phyloP scores from a whole-genome alignment of 1,284 basidiomycete genomes.

The Abortiporus biennis region DNA sequence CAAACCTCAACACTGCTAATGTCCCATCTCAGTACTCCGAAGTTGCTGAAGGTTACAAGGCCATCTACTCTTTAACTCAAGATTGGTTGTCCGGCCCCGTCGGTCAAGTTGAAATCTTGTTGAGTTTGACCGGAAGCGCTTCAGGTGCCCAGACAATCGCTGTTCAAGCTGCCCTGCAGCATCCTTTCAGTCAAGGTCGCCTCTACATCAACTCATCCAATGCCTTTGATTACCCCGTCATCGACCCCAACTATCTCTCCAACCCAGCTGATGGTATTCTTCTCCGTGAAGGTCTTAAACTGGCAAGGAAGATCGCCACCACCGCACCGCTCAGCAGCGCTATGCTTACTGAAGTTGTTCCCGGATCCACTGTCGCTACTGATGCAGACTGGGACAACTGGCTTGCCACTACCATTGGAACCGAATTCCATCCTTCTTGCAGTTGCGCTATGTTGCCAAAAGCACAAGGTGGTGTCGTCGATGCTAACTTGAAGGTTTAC shows the following conservation, averaged over 20 bases:
- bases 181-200: slow-evolving; percentile 46
- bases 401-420: slow-evolving; percentile 33
- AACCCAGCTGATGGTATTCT: slow-evolving; percentile 47
- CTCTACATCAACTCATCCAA: slow-evolving; percentile 42
- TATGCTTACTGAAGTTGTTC: slow-evolving; percentile 31
- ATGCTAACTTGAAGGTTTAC: slow-evolving; percentile 56
- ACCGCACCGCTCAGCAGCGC: slow-evolving; percentile 31
- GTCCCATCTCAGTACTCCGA: slow-evolving; percentile 40
- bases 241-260: slow-evolving; percentile 59
- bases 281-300: slow-evolving; percentile 51
- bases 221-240: slow-evolving; percentile 48
- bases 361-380: slow-evolving; percentile 31
- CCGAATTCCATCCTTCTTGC: slow-evolving; percentile 52
- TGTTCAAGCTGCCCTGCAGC: slow-evolving; percentile 65
- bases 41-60: slow-evolving; percentile 58
- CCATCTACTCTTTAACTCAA: slow-evolving; percentile 48
- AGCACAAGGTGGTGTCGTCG: slow-evolving; percentile 59
- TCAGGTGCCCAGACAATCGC: slow-evolving; percentile 31
- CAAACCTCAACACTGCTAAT: slow-evolving; percentile 28
- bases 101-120: slow-evolving; percentile 58
- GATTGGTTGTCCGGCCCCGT: slow-evolving; percentile 37
- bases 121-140: slow-evolving; percentile 45
- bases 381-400: slow-evolving; percentile 44
- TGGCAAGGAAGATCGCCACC: slow-evolving; percentile 38
- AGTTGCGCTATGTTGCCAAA: slow-evolving; percentile 62